Conservation (phyloP, 1,284 basidiomycete genomes). For the Rhodotorula sp. region DNA sequence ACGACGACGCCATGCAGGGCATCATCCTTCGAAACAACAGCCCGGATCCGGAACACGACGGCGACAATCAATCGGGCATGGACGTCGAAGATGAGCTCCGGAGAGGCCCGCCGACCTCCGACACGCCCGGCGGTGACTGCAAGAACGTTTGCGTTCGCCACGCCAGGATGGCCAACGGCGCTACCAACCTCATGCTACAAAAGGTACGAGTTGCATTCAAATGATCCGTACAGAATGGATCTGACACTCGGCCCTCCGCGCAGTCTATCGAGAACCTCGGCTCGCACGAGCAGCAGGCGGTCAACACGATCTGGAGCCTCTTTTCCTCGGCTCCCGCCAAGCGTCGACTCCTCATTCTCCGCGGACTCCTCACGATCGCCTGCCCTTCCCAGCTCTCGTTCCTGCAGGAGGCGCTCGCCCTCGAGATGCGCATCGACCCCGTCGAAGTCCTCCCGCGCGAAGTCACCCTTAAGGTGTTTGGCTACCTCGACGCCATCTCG, state of each 20-base stretch:
- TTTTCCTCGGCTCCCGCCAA: slow-evolving; percentile 93
- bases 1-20: slow-evolving; percentile 15
- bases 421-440: slow-evolving; percentile 93
- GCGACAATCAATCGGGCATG: not conserved
- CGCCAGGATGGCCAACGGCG: slow-evolving; percentile 96
- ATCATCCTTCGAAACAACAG: slow-evolving; percentile 3
- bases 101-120: slow-evolving; percentile 32
- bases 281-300: slow-evolving; percentile 78
- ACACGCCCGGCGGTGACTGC: slow-evolving; percentile 50
- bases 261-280: slow-evolving; percentile 93
- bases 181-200: slow-evolving; percentile 87
- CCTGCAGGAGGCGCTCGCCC: slow-evolving; percentile 83
- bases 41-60: not conserved
- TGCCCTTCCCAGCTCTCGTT: slow-evolving; percentile 99
- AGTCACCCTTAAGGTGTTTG: slow-evolving; percentile 82
- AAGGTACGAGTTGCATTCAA: slow-evolving; percentile 61
- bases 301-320: slow-evolving; percentile 92
- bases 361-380: slow-evolving; percentile 98
- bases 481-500: slow-evolving; percentile 90
- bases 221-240: not conserved
- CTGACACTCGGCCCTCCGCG: not conserved
- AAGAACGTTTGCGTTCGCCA: slow-evolving; percentile 84
- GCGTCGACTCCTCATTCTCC: slow-evolving; percentile 87
- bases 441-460: slow-evolving; percentile 89
- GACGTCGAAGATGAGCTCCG: slow-evolving; percentile 36